Conservation (phyloP, 169 alveolate genomes). For the Theileria annulata region DNA sequence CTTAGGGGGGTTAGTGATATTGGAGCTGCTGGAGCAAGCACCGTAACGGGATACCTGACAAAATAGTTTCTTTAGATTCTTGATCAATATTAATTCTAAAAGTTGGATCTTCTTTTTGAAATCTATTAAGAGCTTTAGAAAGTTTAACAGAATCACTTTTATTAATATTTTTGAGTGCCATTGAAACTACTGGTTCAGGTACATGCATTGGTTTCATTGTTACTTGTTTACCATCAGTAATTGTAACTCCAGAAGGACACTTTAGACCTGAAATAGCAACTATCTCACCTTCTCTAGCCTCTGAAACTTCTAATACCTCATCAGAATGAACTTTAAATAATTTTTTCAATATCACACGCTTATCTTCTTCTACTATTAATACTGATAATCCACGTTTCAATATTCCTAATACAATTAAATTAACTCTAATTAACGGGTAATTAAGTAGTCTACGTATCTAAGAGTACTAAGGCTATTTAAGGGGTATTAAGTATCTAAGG, state of each 20-base stretch:
- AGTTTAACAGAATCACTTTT: slow-evolving; percentile 75
- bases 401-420: not conserved
- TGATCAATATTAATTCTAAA: slow-evolving; percentile 85
- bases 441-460: too few species aligned
- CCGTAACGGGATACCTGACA: slow-evolving; percentile 84
- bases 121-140: slow-evolving; percentile 87
- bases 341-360: slow-evolving; percentile 76
- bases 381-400: slow-evolving; percentile 59
- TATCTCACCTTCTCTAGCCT: slow-evolving; percentile 93
- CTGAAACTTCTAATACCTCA: slow-evolving; percentile 87
- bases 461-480: too few species aligned
- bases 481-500: too few species aligned
- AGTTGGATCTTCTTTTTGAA: slow-evolving; percentile 94
- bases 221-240: slow-evolving; percentile 81
- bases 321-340: slow-evolving; percentile 92
- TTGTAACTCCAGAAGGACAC: slow-evolving; percentile 90
- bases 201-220: slow-evolving; percentile 87
- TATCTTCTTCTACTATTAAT: slow-evolving; percentile 59
- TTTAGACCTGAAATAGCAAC: slow-evolving; percentile 94
- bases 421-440: too few species aligned
- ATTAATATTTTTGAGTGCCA: slow-evolving; percentile 80
- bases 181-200: slow-evolving; percentile 93
- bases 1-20: too few species aligned
- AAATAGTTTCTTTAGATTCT: slow-evolving; percentile 89
- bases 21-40: too few species aligned